Base-by-base conservation (phyloP, 352 stramenopile species). In the Phytopythium delawarense region DNA sequence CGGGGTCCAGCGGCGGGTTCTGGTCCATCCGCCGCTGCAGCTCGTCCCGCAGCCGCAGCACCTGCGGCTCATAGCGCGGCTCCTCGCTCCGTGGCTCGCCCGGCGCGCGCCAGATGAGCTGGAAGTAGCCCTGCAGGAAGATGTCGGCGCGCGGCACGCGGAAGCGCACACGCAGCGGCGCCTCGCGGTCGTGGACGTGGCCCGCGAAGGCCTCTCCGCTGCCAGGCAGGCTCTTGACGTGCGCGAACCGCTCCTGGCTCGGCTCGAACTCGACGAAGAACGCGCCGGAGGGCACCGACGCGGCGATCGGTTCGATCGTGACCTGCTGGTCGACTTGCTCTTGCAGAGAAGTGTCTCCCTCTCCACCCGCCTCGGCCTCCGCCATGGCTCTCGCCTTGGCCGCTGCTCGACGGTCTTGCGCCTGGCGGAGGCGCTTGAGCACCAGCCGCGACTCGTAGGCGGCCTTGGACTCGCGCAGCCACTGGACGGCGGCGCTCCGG, bases 111-210 rank as follows among this genome's bases (percentile, higher is more conserved):
- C 79, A 89, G n/a, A 89, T 78, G 11, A 89, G 56, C 65, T 89
- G 79, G 52, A 89, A 86, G 69, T 89, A 89, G 20, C 79, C 79
- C 51, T 81, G 64, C 12, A 86, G 18, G 45, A 87, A 76, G 7
- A 63, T 55, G 6, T 86, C 77, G 3, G 62, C 32, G 16, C 69
- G 63, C 4, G 79, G 79, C 4, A 89, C 44, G 37, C 70, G 64
- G 64, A 87, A 89, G 8, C 68, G 76, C 11, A 89, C 62, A 7
- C 74, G 74, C 28, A 89, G 44, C 0, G 73, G 64, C 0, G 59
- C 57, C 37, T 64, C 63, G 21, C 72, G 66, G 30, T 84, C 71
- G 50, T 88, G 79, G 7, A 83, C 67, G n/a, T 70, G 54, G 15
- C 76, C 78, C 21, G 64, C 66, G 20, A 73, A 58, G 16, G 23